phyloP scores from a whole-genome alignment of 768 basidiomycete genomes.

The Pulveroboletus sp. region DNA sequence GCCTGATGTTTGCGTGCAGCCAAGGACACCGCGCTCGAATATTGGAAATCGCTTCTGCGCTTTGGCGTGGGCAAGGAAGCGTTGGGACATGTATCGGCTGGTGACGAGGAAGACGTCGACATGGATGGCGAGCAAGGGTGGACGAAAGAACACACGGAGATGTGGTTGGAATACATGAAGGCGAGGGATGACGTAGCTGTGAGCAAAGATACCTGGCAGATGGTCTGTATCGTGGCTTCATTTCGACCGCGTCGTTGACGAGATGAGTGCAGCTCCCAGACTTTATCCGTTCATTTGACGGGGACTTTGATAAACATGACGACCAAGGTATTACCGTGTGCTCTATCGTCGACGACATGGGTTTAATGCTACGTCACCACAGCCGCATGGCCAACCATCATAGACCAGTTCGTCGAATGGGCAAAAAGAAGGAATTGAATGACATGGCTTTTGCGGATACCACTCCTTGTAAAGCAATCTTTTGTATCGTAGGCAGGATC shows the following conservation, averaged over 20 bases:
- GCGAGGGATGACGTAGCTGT: slow-evolving; percentile 68
- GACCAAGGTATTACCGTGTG: slow-evolving; percentile 53
- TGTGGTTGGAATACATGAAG: slow-evolving; percentile 77
- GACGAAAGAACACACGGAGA: slow-evolving; percentile 55
- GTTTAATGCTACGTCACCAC: slow-evolving; percentile 10
- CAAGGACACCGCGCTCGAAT: slow-evolving; percentile 67
- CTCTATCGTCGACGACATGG: neutral
- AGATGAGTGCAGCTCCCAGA: slow-evolving; percentile 58
- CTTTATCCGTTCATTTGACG: slow-evolving; percentile 73
- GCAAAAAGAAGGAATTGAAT: slow-evolving; percentile 39
- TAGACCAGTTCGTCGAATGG: slow-evolving; percentile 79
- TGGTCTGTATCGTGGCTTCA: slow-evolving; percentile 48
- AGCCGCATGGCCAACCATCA: slow-evolving; percentile 86
- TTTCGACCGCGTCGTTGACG: slow-evolving; percentile 4
- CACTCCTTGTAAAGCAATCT: neutral
- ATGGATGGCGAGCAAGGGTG: slow-evolving; percentile 49
- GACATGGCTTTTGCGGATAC: neutral
- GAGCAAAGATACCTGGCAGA: slow-evolving; percentile 85
- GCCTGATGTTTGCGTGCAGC: slow-evolving; percentile 34
- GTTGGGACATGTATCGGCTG: slow-evolving; percentile 41
- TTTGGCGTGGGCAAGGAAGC: slow-evolving; percentile 68
- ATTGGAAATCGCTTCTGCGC: slow-evolving; percentile 75
- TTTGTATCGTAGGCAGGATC: slow-evolving; percentile 2
- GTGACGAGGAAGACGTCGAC: slow-evolving; percentile 47
- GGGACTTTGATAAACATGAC: slow-evolving; percentile 69